Conservation (phyloP, 75 land plant species). For the Cryptomeria japonica region DNA sequence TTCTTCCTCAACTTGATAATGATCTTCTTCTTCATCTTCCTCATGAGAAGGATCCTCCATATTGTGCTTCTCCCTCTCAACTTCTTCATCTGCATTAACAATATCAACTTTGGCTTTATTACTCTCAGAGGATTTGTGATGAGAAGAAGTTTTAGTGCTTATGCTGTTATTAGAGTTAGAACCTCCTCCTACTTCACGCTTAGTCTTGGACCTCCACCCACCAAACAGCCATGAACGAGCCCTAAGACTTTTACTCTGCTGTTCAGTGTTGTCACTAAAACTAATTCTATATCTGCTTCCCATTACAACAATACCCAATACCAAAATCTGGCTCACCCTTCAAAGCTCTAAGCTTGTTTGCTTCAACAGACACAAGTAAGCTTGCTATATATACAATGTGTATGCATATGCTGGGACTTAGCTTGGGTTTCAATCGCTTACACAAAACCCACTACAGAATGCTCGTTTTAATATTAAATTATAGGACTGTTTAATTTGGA, state of each 20-base stretch:
- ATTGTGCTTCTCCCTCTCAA: not conserved
- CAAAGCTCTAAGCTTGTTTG: not conserved
- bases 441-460: no score
- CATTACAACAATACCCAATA: not conserved
- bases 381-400: not conserved
- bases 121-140: no score
- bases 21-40: not conserved
- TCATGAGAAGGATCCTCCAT: not conserved
- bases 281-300: no score
- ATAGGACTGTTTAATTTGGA: no score
- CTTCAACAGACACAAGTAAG: not conserved
- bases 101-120: not conserved
- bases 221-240: no score
- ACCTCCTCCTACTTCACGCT: no score
- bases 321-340: not conserved
- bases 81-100: not conserved
- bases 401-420: not conserved
- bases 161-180: no score
- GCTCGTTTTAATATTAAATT: no score
- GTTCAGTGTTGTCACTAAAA: no score
- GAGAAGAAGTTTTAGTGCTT: no score
- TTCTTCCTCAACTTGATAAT: not conserved
- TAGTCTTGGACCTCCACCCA: no score
- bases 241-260: no score
- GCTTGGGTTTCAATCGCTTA: not conserved